Percentiles rank a stretch among this genome's conserved stretches.
phyloP scores from a whole-genome alignment of 768 basidiomycete species.

The Tricholoma bakamatsutake region DNA sequence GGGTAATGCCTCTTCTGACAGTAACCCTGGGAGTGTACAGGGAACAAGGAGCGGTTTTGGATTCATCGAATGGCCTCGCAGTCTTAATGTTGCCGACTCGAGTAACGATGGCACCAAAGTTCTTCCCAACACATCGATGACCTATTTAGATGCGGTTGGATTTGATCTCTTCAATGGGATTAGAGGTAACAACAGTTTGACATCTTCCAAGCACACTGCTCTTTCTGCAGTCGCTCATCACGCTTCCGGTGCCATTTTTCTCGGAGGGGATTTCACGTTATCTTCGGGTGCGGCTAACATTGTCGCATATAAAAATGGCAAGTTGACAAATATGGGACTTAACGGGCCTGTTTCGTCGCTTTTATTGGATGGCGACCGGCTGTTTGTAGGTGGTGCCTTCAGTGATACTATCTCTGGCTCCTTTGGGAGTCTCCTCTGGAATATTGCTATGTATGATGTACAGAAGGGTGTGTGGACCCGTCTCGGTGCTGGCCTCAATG shows the following conservation, averaged over 20 bases:
- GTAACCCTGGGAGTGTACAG: constrained; percentile 22
- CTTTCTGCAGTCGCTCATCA: constrained; percentile 61
- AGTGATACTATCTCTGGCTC: constrained; percentile 55
- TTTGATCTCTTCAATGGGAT: constrained; percentile 55
- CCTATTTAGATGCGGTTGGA: constrained; percentile 57
- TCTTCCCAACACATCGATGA: constrained; percentile 66
- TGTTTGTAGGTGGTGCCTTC: constrained; percentile 91
- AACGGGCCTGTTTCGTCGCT: constrained; percentile 74
- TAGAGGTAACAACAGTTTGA: constrained; percentile 37
- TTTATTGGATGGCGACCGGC: constrained; percentile 49
- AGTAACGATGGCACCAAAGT: constrained; percentile 53
- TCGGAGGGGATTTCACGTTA: constrained; percentile 75
- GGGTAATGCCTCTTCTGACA: constrained; percentile 32
- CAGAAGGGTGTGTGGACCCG: constrained; percentile 58
- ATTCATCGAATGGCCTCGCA: constrained; percentile 83
- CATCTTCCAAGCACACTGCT: constrained; percentile 29
- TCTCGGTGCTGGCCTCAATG: constrained; percentile 71
- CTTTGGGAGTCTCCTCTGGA: constrained; percentile 43
- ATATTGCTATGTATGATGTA: constrained; percentile 71
- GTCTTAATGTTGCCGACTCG: constrained; percentile 23
- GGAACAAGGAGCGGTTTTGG: constrained; percentile 60
- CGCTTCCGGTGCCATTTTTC: constrained; percentile 56
- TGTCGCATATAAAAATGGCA: constrained; percentile 58
- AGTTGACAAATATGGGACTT: constrained; percentile 61
- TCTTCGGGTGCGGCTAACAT: constrained; percentile 64